Conservation (phyloP, 164 flowering plant genomes). For the Buxus sempervirens region DNA sequence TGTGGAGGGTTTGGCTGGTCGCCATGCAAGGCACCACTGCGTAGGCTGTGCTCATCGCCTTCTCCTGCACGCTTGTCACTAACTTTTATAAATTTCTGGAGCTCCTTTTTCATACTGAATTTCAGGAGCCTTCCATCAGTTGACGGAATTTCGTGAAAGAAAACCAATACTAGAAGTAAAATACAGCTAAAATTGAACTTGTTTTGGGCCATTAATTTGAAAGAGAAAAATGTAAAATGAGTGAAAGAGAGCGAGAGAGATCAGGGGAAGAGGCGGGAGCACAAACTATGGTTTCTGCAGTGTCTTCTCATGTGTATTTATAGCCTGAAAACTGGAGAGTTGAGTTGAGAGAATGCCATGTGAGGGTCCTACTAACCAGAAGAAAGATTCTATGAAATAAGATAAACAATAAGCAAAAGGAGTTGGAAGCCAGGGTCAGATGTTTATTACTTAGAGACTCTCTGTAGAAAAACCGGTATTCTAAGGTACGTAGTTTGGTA, state of each 20-base stretch:
- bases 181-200: conserved; percentile 17
- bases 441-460: too few species aligned
- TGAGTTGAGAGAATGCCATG: not conserved
- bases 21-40: not conserved
- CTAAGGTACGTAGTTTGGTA: too few species aligned
- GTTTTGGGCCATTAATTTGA: conserved; percentile 28
- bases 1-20: not conserved
- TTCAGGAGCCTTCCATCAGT: conserved; percentile 24
- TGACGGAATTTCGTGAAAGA: conserved; percentile 7
- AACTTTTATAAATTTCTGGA: not conserved
- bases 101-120: not conserved
- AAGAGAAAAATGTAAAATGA: not conserved
- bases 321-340: too few species aligned
- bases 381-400: too few species aligned
- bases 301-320: too few species aligned
- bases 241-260: not conserved
- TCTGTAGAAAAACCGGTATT: too few species aligned
- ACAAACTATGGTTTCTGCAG: too few species aligned
- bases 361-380: not conserved
- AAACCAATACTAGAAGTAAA: conserved; percentile 19
- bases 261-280: not conserved
- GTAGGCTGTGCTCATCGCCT: not conserved
- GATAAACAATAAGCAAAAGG: too few species aligned
- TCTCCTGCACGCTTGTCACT: not conserved
- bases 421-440: too few species aligned